These are phyloP conservation scores for Alternaria incomplexa DNA, from an alignment of 2,329 filamentous ascomycete species.

Conservation along the genomic window DNA sequence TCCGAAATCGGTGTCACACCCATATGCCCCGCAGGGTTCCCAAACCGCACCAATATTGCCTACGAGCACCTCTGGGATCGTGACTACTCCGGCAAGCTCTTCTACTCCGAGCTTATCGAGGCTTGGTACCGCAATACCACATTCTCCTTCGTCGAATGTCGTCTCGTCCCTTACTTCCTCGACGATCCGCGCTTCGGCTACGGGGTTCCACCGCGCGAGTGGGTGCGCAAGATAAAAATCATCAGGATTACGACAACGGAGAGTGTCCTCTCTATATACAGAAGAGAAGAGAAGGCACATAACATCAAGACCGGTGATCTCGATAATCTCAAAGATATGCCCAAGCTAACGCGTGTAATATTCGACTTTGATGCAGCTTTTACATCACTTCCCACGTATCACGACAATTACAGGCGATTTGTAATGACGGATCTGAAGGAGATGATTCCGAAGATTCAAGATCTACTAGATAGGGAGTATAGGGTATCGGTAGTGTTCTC, in stretches of 20 bases:
- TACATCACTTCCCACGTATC: not conserved
- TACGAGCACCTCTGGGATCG: not conserved
- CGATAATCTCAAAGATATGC: not conserved
- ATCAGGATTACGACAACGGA: not conserved
- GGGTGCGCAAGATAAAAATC: not conserved
- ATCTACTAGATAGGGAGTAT: not conserved
- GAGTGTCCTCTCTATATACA: not conserved
- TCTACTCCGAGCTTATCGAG: not conserved
- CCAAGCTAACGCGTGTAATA: not conserved
- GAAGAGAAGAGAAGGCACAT: not conserved
- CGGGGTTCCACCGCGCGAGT: not conserved
- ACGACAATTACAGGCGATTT: not conserved
- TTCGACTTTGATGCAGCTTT: not conserved
- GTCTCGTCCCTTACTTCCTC: not conserved
- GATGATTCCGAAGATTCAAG: not conserved
- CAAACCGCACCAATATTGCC: not conserved
- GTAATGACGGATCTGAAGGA: not conserved
- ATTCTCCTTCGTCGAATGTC: not conserved
- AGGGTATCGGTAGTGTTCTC: not conserved
- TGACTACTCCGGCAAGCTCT: not conserved
- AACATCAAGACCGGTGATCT: not conserved
- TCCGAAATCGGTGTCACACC: not conserved
- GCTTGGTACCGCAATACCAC: not conserved
- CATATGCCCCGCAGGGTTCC: not conserved
- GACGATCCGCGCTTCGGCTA: not conserved